A percentile compares a stretch with the other conserved stretches of the same genome.
Conservation (phyloP, 2,329 filamentous ascomycete genomes). For the Apiospora pterosperma region DNA sequence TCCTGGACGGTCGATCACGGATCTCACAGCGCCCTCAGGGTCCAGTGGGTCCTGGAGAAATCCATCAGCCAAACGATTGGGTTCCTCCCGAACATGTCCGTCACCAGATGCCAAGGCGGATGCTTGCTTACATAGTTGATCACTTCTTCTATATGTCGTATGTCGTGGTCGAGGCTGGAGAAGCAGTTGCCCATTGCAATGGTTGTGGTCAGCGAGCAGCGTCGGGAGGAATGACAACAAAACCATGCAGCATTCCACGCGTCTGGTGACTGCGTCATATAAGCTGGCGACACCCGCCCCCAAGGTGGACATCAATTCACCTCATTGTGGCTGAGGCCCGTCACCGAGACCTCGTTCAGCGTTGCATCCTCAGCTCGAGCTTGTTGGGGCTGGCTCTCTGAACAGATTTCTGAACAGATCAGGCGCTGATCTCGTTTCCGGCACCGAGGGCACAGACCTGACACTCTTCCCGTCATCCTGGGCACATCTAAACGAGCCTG, state of each 20-base stretch:
- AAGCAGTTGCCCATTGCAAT: slow-evolving; percentile 17
- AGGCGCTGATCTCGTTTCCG: background rate
- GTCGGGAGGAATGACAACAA: background rate
- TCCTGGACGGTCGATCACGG: slow-evolving; percentile 18
- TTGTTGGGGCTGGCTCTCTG: background rate
- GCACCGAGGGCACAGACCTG: background rate
- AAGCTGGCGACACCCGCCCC: background rate
- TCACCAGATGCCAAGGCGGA: background rate
- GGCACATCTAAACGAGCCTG: background rate
- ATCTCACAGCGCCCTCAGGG: slow-evolving; percentile 17
- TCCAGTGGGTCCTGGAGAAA: slow-evolving; percentile 15
- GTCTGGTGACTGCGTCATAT: background rate
- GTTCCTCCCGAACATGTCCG: background rate
- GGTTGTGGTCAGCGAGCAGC: background rate
- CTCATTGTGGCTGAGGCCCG: background rate
- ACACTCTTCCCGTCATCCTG: background rate
- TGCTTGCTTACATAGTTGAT: slow-evolving; percentile 19
- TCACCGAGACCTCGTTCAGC: background rate
- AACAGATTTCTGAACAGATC: background rate
- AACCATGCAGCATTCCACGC: background rate
- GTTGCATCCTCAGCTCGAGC: background rate
- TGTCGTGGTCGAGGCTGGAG: slow-evolving; percentile 12
- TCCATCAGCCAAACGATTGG: background rate
- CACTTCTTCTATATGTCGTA: slow-evolving; percentile 14
- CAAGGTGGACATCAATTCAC: background rate